phyloP scores from a whole-genome alignment of 176 grass and related monocot genomes.

The Saccharum officinarum region DNA sequence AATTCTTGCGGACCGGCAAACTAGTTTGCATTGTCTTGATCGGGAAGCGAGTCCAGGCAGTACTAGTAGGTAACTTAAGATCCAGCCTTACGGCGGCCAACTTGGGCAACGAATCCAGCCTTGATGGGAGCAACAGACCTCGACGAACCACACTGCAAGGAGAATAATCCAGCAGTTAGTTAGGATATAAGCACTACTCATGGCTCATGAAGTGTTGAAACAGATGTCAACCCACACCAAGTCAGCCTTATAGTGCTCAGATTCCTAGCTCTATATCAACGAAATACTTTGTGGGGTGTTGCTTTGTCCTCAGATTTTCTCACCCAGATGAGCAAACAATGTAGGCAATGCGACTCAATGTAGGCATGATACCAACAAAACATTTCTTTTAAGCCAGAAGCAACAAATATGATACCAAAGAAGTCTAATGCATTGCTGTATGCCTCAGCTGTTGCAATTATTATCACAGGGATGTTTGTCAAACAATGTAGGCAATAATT shows the following conservation, averaged over 20 bases:
- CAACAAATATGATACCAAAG: background rate
- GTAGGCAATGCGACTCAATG: slow-evolving; percentile 21
- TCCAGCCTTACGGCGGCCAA: slow-evolving; percentile 81
- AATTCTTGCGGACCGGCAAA: slow-evolving; percentile 34
- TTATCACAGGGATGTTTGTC: slow-evolving; percentile 9
- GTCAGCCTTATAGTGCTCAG: background rate
- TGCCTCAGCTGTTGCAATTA: slow-evolving; percentile 32
- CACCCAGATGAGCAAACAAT: slow-evolving; percentile 34
- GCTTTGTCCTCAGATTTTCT: slow-evolving; percentile 14
- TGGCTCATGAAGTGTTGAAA: background rate
- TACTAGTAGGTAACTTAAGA: background rate
- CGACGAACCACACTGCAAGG: slow-evolving; percentile 86
- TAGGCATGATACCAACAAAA: too few relatives aligned
- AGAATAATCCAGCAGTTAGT: slow-evolving; percentile 13
- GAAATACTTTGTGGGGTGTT: background rate
- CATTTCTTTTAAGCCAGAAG: background rate
- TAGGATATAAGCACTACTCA: background rate
- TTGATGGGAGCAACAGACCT: slow-evolving; percentile 94
- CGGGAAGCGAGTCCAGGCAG: background rate
- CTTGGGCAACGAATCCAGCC: slow-evolving; percentile 89
- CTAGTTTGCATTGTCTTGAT: slow-evolving; percentile 1
- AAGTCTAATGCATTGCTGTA: background rate
- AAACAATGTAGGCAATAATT: slow-evolving; percentile 28
- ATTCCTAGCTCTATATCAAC: background rate
- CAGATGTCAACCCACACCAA: background rate